phyloP scores from a whole-genome alignment of 2,329 filamentous ascomycete genomes.

The Aspergillus awamori region DNA sequence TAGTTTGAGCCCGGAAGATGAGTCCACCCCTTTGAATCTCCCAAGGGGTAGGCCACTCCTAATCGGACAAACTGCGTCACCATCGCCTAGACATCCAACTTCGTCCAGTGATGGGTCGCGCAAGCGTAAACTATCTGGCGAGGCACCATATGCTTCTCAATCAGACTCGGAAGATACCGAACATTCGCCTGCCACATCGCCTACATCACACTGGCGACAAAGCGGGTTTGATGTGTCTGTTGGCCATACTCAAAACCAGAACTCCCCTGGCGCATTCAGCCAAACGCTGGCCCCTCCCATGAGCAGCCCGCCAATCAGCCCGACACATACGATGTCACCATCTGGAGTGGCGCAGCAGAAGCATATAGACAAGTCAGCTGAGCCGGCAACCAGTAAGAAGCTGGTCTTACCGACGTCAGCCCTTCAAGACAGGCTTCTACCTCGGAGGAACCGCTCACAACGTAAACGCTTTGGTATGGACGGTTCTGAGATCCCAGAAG shows the following conservation, averaged over 20 bases:
- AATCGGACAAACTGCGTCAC: conserved; percentile 22
- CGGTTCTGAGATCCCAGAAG: conserved; percentile 22
- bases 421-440: conserved; percentile 41
- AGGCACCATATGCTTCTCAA: conserved; percentile 33
- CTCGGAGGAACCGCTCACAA: conserved; percentile 35
- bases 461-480: conserved; percentile 21
- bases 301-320: conserved; percentile 34
- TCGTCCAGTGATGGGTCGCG: conserved; percentile 35
- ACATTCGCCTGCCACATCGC: conserved; percentile 24
- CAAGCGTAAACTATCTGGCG: conserved; percentile 41
- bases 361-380: neutral
- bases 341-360: conserved; percentile 1
- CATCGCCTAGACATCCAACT: conserved; percentile 30
- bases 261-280: conserved; percentile 31
- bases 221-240: conserved; percentile 10
- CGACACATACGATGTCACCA: conserved; percentile 18
- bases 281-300: conserved; percentile 43
- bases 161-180: conserved; percentile 26
- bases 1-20: conserved; percentile 47
- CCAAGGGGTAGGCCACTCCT: conserved; percentile 37
- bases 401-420: conserved; percentile 37
- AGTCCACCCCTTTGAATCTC: conserved; percentile 48
- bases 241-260: conserved; percentile 15
- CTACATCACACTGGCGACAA: conserved; percentile 6
- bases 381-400: conserved; percentile 16